Base-by-base conservation (phyloP, 192 early-diverging fungal genomes). In the Rhizophagus prolifer region DNA sequence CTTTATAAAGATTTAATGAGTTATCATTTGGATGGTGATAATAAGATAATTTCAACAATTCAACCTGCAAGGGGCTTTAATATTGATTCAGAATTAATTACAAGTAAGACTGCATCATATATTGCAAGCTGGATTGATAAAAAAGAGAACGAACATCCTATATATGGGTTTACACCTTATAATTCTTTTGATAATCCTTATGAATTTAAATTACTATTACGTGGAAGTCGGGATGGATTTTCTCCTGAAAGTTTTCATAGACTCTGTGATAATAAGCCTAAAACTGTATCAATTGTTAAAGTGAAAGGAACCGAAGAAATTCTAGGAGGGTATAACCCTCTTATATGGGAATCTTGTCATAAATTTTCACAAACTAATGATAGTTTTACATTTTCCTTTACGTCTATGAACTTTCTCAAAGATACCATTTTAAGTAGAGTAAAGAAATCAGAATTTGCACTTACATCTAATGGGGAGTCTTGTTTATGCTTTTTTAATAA, bases 361-460 rank as follows among this genome's bases (percentile, higher is more conserved):
- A 44, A 44, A 23, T 69, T 26, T 26, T 61, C 25, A 61, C 21
- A 36, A 34, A 69, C 66, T 10, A 38, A 12, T 34, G 66, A 69
- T 44, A 69, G 66, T 69, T 69, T 69, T 69, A 69, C 34, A 19
- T 69, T 69, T 69, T 34, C 66, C 1, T 41, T 69, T 31, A 69
- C 25, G 7, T 25, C 60, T n/a, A 10, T 3, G 9, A 61, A 61
- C 10, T 12, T 61, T 25, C 36, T 38, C 36, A 10, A n/a, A 12
- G 25, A 61, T n/a, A 12, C 60, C n/a, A 23, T 61, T 61, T n/a
- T 61, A 31, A 69, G 41, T 9, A 69, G 41, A 19, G 19, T 69
- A 31, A 44, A 31, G 16, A 26, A 69, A 12, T 41, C 14, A 25
- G 34, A 44, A 2, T 34, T 19, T 6, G 66, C 9, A 7, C 7